These are phyloP conservation scores for Schwanniomyces etchellsii DNA, from an alignment of 1,139 yeast genomes.

Conservation along the genomic window DNA sequence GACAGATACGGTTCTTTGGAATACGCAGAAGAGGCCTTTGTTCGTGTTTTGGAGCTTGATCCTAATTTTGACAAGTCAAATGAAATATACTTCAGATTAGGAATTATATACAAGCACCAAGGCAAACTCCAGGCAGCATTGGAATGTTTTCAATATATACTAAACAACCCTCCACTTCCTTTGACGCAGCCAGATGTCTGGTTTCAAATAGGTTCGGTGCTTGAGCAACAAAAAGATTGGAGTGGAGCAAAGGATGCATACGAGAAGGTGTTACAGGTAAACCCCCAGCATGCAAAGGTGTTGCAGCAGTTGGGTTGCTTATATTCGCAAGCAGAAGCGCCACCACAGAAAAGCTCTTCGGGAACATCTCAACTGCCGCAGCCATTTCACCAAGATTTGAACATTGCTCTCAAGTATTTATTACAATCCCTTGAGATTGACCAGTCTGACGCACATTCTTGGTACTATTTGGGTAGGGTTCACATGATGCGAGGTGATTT, in stretches of 20 bases:
- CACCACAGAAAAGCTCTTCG: conserved; percentile 12
- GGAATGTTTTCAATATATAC: conserved; percentile 89
- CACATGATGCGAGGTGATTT: conserved; percentile 95
- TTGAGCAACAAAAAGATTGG: conserved; percentile 92
- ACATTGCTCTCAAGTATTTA: conserved; percentile 73
- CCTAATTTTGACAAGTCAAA: conserved; percentile 94
- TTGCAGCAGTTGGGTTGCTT: conserved; percentile 94
- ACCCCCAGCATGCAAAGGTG: conserved; percentile 93
- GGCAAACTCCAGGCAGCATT: conserved; percentile 80
- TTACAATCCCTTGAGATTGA: conserved; percentile 87
- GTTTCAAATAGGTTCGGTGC: conserved; percentile 95
- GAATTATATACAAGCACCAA: conserved; percentile 96
- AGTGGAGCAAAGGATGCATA: conserved; percentile 91
- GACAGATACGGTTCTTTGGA: conserved; percentile 94
- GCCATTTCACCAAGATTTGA: conserved; percentile 61
- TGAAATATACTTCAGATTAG: conserved; percentile 92
- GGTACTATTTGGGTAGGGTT: conserved; percentile 95
- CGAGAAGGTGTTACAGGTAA: conserved; percentile 82
- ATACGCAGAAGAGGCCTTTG: conserved; percentile 97
- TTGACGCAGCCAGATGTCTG: conserved; percentile 95
- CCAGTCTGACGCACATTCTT: conserved; percentile 86
- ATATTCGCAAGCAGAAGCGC: conserved; percentile 70
- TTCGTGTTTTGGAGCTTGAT: conserved; percentile 90
- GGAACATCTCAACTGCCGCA: conserved; percentile 17
- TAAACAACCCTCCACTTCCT: conserved; percentile 90